Percentiles rank a stretch among this genome's conserved stretches.
Evolutionary conservation across 352 stramenopile species (phyloP).

Genomic region (Globisporangium recalcitrans): DNA sequence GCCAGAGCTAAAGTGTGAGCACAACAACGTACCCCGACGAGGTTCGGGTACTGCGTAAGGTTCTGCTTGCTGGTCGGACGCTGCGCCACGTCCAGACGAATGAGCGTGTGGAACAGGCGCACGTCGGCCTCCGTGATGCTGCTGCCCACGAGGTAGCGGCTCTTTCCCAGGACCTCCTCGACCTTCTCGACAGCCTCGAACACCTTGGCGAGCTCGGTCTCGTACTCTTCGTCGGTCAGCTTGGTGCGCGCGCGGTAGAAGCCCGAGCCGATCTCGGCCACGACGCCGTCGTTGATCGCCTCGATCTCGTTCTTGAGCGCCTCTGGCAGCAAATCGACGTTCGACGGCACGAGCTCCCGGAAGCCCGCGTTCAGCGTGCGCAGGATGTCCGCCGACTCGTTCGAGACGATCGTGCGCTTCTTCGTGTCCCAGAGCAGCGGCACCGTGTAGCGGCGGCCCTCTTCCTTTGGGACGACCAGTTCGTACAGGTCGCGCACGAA

Average conservation of each 20-base stretch:
- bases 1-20: no score
- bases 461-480: constrained; percentile 9
- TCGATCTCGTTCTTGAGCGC: constrained; percentile 52
- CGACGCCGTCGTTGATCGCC: constrained; percentile 58
- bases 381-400: constrained; percentile 72
- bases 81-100: constrained; percentile 25
- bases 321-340: constrained; percentile 37
- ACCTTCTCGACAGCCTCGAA: constrained; percentile 24
- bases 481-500: constrained; percentile 43
- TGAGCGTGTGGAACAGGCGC: constrained; percentile 23
- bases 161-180: constrained; percentile 13
- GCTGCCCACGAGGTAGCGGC: constrained; percentile 14
- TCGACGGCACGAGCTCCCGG: constrained; percentile 29
- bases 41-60: constrained; percentile 37
- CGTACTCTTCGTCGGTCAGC: constrained; percentile 41
- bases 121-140: constrained; percentile 26
- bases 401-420: constrained; percentile 64
- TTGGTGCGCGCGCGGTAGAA: constrained; percentile 54
- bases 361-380: constrained; percentile 51
- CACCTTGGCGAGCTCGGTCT: constrained; percentile 21
- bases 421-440: constrained; percentile 72
- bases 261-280: constrained; percentile 39
- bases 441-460: constrained; percentile 29
- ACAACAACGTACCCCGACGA: constrained; percentile 14
- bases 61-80: constrained; percentile 30